Evolutionary conservation across 768 basidiomycete genomes (phyloP), one percentile per base, ranked within the genome.

Genomic region (Leccinum truebloodii): DNA sequence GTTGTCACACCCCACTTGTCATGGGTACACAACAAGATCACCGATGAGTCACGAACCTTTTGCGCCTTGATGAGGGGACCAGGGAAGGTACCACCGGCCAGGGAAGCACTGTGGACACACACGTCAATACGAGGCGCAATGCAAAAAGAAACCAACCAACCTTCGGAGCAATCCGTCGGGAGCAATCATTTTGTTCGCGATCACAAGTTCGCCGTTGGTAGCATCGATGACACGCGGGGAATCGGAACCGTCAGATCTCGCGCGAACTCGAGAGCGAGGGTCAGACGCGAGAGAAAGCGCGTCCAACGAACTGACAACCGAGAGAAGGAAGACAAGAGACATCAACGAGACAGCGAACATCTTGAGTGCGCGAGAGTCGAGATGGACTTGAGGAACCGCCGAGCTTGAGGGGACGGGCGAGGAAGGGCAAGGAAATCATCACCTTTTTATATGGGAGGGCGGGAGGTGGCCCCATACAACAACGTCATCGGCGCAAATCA

Each of bases 161-260:
- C 75, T 72, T 48, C 72, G 72, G 50, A 58, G 55, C 58, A 78
- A 83, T 22, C 84, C 83, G 69, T 85, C 84, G 0, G 85, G 84
- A 14, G 79, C 64, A 55, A 85, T 79, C 13, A 70, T 59, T 54
- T 71, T 72, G 68, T 83, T 83, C 9, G 71, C 66, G 52, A 84
- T 72, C 51, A 73, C 67, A 9, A 84, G 63, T 24, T 77, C 69
- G 37, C 66, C 66, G 22, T 68, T 49, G 44, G 59, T 54, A 35
- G 74, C 74, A n/a, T 69, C 67, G 46, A 74, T 54, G 53, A 71
- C 52, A 26, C 12, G 35, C 3, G 63, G 58, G 8, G 60, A 34
- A 41, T n/a, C 39, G 6, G 60, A 41, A 54, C 20, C 37, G 32
- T 58, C 56, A 35, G 54, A 44, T 52, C 28, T 35, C n/a, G 44